Percentiles rank a stretch among this genome's conserved stretches.
phyloP scores from a whole-genome alignment of 768 basidiomycete species.

The Mycena rebaudengoi region DNA sequence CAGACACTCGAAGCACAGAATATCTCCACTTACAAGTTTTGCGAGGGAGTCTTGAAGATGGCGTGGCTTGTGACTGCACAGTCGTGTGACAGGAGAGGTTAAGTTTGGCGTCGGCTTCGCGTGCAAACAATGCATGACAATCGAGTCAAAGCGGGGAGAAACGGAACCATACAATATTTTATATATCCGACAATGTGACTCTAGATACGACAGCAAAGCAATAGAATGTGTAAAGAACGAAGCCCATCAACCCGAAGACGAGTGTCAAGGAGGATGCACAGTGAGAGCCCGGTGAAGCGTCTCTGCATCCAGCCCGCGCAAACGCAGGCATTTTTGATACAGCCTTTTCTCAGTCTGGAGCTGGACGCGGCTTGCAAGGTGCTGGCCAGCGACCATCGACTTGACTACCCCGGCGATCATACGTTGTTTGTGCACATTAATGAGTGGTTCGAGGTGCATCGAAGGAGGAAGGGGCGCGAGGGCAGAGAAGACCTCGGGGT shows the following conservation, averaged over 20 bases:
- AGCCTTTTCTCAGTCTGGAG: constrained; percentile 78
- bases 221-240: constrained; percentile 26
- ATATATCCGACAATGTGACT: constrained; percentile 26
- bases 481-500: constrained; percentile 81
- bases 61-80: not conserved
- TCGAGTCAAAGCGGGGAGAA: not conserved
- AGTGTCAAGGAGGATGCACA: constrained; percentile 31
- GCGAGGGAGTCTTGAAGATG: constrained; percentile 26
- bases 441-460: constrained; percentile 86
- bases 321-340: constrained; percentile 76
- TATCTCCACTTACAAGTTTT: constrained; percentile 30
- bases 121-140: not conserved
- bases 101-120: not conserved
- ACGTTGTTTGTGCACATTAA: constrained; percentile 91
- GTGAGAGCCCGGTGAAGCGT: constrained; percentile 58
- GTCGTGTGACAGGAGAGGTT: not conserved
- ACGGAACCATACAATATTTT: constrained; percentile 5
- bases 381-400: constrained; percentile 82
- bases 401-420: constrained; percentile 84
- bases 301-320: constrained; percentile 70
- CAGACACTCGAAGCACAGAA: not conserved
- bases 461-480: constrained; percentile 75
- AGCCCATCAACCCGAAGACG: constrained; percentile 8
- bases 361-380: constrained; percentile 77
- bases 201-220: constrained; percentile 29